Evolutionary conservation across 2,329 filamentous ascomycete genomes (phyloP).

Genomic region (Diaporthe vaccinii): DNA sequence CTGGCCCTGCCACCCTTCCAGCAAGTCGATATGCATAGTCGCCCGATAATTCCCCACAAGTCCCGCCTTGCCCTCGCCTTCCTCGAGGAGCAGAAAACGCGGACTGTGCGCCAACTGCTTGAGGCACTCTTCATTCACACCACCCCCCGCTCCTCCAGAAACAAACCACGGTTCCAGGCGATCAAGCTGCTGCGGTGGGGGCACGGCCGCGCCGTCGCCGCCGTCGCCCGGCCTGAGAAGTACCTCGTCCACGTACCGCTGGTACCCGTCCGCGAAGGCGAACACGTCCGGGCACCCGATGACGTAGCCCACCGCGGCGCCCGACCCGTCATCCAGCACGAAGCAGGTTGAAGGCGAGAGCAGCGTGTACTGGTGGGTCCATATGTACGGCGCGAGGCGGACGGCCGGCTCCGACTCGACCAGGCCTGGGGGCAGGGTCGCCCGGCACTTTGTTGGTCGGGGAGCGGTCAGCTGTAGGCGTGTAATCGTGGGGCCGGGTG

Average conservation of each 20-base stretch:
- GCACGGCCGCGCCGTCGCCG: constrained; percentile 45
- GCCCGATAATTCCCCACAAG: constrained; percentile 53
- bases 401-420: constrained; percentile 49
- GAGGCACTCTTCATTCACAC: constrained; percentile 52
- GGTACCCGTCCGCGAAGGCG: constrained; percentile 55
- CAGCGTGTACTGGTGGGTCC: constrained; percentile 64
- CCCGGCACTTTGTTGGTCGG: constrained; percentile 57
- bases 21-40: constrained; percentile 65
- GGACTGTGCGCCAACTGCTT: constrained; percentile 58
- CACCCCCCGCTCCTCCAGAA: constrained; percentile 42
- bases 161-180: constrained; percentile 50
- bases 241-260: constrained; percentile 53
- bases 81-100: constrained; percentile 55
- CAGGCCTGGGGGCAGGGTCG: constrained; percentile 61
- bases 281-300: constrained; percentile 60
- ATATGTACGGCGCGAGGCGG: constrained; percentile 62
- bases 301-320: constrained; percentile 62
- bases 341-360: constrained; percentile 60
- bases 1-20: constrained; percentile 55
- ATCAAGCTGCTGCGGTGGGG: constrained; percentile 47
- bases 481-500: not conserved
- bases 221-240: constrained; percentile 13
- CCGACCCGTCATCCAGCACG: constrained; percentile 62
- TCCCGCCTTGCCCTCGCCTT: constrained; percentile 51
- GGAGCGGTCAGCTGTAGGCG: not conserved